phyloP scores from a whole-genome alignment of 768 basidiomycete genomes.

The Mrakia blollopis region DNA sequence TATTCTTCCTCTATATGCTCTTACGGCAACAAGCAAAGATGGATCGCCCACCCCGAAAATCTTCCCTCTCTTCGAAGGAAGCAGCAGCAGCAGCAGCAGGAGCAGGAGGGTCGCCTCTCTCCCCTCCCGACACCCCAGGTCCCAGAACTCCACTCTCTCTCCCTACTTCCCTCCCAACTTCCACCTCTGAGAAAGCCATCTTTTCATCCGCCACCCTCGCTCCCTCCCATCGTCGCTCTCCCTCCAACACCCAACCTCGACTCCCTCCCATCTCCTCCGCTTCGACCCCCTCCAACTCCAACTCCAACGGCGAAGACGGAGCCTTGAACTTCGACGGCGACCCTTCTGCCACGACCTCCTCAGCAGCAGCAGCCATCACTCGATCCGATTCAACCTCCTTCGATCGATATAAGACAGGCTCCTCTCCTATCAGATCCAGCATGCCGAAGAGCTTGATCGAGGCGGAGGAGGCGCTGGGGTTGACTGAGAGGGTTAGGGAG shows the following conservation, averaged over 20 bases:
- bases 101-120: not conserved
- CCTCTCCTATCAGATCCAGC: not conserved
- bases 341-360: not conserved
- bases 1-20: no score
- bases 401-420: not conserved
- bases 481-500: not conserved
- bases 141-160: not conserved
- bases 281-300: not conserved
- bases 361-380: conserved; percentile 1
- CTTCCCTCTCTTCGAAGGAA: not conserved
- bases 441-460: not conserved
- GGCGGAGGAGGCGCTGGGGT: not conserved
- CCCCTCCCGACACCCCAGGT: conserved; percentile 1
- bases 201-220: not conserved
- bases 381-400: not conserved
- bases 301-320: not conserved
- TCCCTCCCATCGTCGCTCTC: not conserved
- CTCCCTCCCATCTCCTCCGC: not conserved
- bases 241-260: not conserved
- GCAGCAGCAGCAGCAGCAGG: no score
- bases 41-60: not conserved
- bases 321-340: not conserved
- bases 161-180: not conserved
- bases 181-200: not conserved
- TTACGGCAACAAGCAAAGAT: no score